A percentile compares a stretch with the other conserved stretches of the same genome.
phyloP scores from a whole-genome alignment of 176 grass and related monocot species.

The Hordeum vulgare region MorexV3_pseudomolecules_assembly NC_058521.1:23290672-23291171 shows the following conservation, averaged over 20 bases:
- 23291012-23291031: not conserved
- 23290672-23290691: not conserved
- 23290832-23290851: constrained; percentile 61
- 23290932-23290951: constrained; percentile 77
- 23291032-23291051: not conserved
- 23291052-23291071: not conserved
- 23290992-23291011: not conserved
- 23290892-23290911: constrained; percentile 92
- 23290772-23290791: not conserved
- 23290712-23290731: not conserved
- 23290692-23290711: not conserved
- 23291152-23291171: constrained; percentile 61
- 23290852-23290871: constrained; percentile 93
- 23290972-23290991: constrained; percentile 12
- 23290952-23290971: constrained; percentile 54
- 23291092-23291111: not conserved
- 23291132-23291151: constrained; percentile 65
- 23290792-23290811: constrained; percentile 1
- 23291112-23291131: constrained; percentile 1
- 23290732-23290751: not conserved
- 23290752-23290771: not conserved
- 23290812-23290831: not conserved
- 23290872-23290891: constrained; percentile 84
- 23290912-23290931: constrained; percentile 88
- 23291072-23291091: not conserved